These are phyloP conservation scores for Lodderomyces margitis DNA, from an alignment of 1,139 yeast species.

Conservation along the genomic window DNA sequence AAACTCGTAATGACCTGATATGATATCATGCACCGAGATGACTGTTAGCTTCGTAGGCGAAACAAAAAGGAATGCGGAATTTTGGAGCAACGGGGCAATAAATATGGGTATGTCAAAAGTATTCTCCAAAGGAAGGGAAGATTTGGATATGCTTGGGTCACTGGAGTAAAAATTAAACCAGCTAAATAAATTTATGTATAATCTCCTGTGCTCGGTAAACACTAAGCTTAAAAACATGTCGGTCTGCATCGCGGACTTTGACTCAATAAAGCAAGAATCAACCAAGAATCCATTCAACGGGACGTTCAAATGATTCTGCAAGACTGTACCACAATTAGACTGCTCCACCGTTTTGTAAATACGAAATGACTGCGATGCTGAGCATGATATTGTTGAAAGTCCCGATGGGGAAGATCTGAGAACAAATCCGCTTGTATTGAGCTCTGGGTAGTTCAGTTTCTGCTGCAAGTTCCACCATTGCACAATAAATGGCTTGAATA, in stretches of 20 bases:
- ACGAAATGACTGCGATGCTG: constrained; percentile 38
- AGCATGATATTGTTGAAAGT: constrained; percentile 35
- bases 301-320: constrained; percentile 40
- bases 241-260: constrained; percentile 23
- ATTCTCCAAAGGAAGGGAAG: constrained; percentile 35
- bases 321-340: constrained; percentile 35
- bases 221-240: constrained; percentile 36
- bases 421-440: constrained; percentile 32
- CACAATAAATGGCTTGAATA: constrained; percentile 45
- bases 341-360: constrained; percentile 37
- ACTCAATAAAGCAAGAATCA: constrained; percentile 44
- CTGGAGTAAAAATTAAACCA: constrained; percentile 27
- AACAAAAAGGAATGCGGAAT: constrained; percentile 37
- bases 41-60: constrained; percentile 25
- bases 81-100: constrained; percentile 33
- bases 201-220: constrained; percentile 36
- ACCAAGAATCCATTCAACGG: constrained; percentile 42
- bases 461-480: constrained; percentile 47
- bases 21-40: constrained; percentile 41
- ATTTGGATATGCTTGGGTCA: constrained; percentile 13
- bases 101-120: constrained; percentile 41
- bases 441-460: constrained; percentile 15
- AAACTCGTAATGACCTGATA: constrained; percentile 47
- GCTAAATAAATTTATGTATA: constrained; percentile 37
- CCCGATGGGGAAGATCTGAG: constrained; percentile 34